Conservation (phyloP, 805 yeast species). For the Metschnikowia kunwiensis region DNA sequence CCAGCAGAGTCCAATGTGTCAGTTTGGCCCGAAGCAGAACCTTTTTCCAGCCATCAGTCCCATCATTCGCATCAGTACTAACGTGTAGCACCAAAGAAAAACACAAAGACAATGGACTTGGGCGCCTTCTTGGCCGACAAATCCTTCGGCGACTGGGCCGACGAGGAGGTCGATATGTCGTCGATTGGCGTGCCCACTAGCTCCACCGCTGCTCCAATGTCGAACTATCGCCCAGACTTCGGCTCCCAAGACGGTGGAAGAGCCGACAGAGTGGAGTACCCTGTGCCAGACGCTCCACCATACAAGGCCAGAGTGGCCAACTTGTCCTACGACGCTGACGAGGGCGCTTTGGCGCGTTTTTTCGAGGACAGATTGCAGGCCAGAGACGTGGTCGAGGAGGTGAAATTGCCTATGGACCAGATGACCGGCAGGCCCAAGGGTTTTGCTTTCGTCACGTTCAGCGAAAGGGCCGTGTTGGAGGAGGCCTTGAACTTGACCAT, state of each 20-base stretch:
- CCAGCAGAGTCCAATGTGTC: neutral
- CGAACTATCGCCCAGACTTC: conserved; percentile 13
- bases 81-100: conserved; percentile 53
- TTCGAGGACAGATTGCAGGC: conserved; percentile 56
- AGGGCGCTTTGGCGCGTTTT: conserved; percentile 59
- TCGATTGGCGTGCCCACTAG: conserved; percentile 53
- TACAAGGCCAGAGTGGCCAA: conserved; percentile 85
- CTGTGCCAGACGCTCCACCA: conserved; percentile 90
- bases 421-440: conserved; percentile 60
- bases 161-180: conserved; percentile 70
- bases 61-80: no score
- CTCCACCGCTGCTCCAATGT: conserved; percentile 18
- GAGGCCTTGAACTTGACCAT: conserved; percentile 48
- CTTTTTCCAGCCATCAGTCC: no score
- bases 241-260: conserved; percentile 21
- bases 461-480: conserved; percentile 44
- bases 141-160: conserved; percentile 79
- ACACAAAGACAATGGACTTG: conserved; percentile 71
- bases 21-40: no score
- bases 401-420: conserved; percentile 71
- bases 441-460: conserved; percentile 53
- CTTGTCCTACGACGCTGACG: conserved; percentile 78
- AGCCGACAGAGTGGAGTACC: conserved; percentile 64
- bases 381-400: conserved; percentile 50
- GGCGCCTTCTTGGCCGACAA: conserved; percentile 80